Percentiles rank a stretch among this genome's conserved stretches.
Evolutionary conservation across 2,329 filamentous ascomycete genomes (phyloP).

Genomic region (Colletotrichum phormii): DNA sequence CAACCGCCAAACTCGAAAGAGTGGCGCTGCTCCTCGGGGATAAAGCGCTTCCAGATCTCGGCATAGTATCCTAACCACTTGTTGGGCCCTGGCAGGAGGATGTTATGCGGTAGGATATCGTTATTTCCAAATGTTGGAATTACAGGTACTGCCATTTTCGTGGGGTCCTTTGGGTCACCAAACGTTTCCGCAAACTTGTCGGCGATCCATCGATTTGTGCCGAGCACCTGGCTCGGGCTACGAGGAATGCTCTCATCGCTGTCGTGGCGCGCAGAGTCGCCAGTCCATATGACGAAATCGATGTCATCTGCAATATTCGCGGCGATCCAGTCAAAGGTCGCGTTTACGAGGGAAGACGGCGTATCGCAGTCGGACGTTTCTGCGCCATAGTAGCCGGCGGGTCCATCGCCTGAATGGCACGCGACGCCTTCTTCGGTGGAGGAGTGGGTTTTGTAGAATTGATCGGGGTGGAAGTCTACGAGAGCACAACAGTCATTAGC

Average conservation of each 20-base stretch:
- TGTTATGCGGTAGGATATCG: slow-evolving; percentile 97
- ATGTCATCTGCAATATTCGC: slow-evolving; percentile 81
- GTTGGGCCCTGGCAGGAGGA: slow-evolving; percentile 87
- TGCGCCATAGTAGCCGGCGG: slow-evolving; percentile 84
- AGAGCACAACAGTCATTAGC: neutral
- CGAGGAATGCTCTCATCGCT: slow-evolving; percentile 86
- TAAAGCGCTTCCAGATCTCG: slow-evolving; percentile 85
- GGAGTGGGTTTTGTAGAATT: slow-evolving; percentile 83
- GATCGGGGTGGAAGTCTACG: slow-evolving; percentile 92
- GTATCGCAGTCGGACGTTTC: slow-evolving; percentile 92
- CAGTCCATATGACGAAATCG: slow-evolving; percentile 94
- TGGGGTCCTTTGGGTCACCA: slow-evolving; percentile 61
- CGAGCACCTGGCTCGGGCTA: slow-evolving; percentile 78
- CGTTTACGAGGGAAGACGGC: slow-evolving; percentile 82
- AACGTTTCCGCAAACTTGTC: slow-evolving; percentile 83
- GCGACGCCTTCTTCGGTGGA: slow-evolving; percentile 75
- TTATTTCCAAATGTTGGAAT: slow-evolving; percentile 96
- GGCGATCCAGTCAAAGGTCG: slow-evolving; percentile 90
- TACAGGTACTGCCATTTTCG: slow-evolving; percentile 79
- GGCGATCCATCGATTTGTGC: slow-evolving; percentile 80
- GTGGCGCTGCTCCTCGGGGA: slow-evolving; percentile 92
- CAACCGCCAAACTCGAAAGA: slow-evolving; percentile 93
- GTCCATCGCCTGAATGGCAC: slow-evolving; percentile 84
- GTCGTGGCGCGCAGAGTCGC: slow-evolving; percentile 90
- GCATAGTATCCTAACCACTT: slow-evolving; percentile 83